Evolutionary conservation across 345 rosid genomes (phyloP).

Genomic region (Corchorus capsularis): DNA sequence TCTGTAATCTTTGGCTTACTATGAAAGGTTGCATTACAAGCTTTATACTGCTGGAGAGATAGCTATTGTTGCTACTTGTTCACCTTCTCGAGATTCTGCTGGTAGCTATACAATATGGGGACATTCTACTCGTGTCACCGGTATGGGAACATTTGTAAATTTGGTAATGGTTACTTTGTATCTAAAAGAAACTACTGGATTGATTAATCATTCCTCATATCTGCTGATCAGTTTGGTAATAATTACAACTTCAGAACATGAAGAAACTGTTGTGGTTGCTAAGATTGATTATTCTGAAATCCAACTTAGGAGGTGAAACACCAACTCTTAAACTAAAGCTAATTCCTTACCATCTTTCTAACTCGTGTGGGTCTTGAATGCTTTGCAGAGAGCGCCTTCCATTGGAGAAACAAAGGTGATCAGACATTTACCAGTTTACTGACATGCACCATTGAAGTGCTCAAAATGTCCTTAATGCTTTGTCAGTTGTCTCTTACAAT

Average conservation of each 20-base stretch:
- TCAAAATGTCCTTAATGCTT: background rate
- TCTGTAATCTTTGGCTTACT: background rate
- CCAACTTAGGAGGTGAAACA: slow-evolving; percentile 18
- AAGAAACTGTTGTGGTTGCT: slow-evolving; percentile 26
- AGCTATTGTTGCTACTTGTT: slow-evolving; percentile 11
- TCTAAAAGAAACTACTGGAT: background rate
- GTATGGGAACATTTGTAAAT: background rate
- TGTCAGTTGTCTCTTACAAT: background rate
- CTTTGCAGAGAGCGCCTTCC: slow-evolving; percentile 22
- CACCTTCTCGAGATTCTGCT: slow-evolving; percentile 7
- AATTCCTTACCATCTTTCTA: background rate
- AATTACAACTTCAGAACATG: slow-evolving; percentile 21
- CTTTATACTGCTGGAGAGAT: background rate
- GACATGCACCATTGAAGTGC: background rate
- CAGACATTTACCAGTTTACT: slow-evolving; percentile 22
- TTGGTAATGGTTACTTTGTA: background rate
- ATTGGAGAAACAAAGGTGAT: slow-evolving; percentile 21
- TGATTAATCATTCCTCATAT: background rate
- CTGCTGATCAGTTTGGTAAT: slow-evolving; percentile 24
- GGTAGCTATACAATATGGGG: slow-evolving; percentile 33
- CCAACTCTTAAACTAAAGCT: background rate
- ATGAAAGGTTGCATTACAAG: background rate
- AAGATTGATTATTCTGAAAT: slow-evolving; percentile 29
- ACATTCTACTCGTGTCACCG: slow-evolving; percentile 32
- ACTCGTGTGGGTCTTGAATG: background rate